These are phyloP conservation scores for Solanum chiquidenum DNA, from an alignment of 257 asterid genomes.

Conservation along the genomic window DNA sequence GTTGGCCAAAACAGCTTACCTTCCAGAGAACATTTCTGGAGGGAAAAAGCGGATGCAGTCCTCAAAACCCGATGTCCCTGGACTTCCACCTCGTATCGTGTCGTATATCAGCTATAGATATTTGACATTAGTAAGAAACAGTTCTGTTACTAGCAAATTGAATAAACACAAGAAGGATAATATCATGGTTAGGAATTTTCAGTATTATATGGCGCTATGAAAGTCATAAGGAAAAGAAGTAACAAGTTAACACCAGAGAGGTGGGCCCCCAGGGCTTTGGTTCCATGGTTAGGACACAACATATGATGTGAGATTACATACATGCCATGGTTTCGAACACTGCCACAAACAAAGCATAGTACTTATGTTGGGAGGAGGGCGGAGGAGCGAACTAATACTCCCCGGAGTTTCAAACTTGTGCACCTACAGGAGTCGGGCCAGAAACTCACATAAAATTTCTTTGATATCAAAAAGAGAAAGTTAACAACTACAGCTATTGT, in stretches of 20 bases:
- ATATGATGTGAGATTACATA: background rate
- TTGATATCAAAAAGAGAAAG: background rate
- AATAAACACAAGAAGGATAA: background rate
- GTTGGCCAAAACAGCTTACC: slow-evolving; percentile 26
- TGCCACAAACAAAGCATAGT: background rate
- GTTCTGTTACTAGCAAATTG: background rate
- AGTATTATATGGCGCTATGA: background rate
- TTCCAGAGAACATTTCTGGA: slow-evolving; percentile 78
- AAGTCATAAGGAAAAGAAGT: background rate
- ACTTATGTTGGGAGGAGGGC: background rate
- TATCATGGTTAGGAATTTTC: background rate
- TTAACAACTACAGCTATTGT: background rate
- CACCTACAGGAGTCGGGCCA: background rate
- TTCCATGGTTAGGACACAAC: background rate
- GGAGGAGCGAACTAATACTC: background rate
- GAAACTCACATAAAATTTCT: background rate
- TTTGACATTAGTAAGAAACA: background rate
- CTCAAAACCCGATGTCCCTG: slow-evolving; percentile 81
- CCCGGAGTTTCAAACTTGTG: background rate
- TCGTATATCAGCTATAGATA: slow-evolving; percentile 72
- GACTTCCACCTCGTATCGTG: slow-evolving; percentile 78
- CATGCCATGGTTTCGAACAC: background rate
- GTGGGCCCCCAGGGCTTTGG: background rate
- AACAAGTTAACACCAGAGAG: background rate
- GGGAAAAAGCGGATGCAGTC: slow-evolving; percentile 90